Base-by-base conservation (phyloP, 495 filamentous ascomycete genomes). In the Penicillium waksmanii region DNA sequence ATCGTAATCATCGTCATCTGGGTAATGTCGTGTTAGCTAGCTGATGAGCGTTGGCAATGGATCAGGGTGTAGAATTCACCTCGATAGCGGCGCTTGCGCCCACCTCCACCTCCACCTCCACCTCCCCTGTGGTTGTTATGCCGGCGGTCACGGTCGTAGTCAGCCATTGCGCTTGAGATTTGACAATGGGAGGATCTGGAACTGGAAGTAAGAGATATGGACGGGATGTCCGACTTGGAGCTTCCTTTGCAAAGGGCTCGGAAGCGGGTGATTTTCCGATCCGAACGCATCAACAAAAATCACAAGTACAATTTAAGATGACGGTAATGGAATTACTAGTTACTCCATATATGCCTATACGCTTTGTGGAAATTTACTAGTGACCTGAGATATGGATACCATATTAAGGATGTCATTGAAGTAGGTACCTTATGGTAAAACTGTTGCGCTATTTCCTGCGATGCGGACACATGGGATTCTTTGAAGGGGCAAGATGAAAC, bases 1-100 rank as follows among this genome's bases (percentile, higher is more conserved):
- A 62, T 90, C 87, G 65, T 84, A 80, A 51, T 92, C 87, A 66
- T 93, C 86, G 61, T 96, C 91, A 55, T 95, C 91, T 87, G 48
- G 55, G 48, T 54, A 47, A 31, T 36, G n/a, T 35, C 33, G 35
- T 2, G 55, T 61, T 46, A 67, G 66, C 53, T 49, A 38, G 36
- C 36, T 38, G 36, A n/a, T 12, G 15, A 38, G 36, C 11, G 15
- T 2, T n/a, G 15, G 12, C 15, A 13, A 38, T 13, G 15, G 36
- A 38, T 3, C 36, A 12, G 36, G 36, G 36, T 12, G 36, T 38
- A n/a, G 15, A 44, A 9, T 7, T 44, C 42, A 85, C 85, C 85
- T 82, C 84, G 75, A 64, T 79, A 82, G 34, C 82, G 78, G 47
- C 84, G 74, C 74, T 92, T 95, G 67, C 90, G 84, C 64, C 86